phyloP scores from a whole-genome alignment of 176 grass and related monocot genomes.

The Raddia distichophylla region DNA sequence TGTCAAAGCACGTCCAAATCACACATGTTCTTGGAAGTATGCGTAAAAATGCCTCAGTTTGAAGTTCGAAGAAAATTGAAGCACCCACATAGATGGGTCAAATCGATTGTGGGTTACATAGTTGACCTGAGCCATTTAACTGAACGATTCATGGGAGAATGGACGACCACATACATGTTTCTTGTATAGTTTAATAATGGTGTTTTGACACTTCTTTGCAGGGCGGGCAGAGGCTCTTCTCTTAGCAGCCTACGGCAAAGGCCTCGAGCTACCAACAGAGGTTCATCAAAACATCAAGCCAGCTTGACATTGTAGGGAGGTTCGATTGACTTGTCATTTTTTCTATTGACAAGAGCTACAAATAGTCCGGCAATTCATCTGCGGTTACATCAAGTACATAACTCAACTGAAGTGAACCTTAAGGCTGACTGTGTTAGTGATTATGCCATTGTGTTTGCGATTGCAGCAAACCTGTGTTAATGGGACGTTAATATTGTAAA shows the following conservation, averaged over 20 bases:
- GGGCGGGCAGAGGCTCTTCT: slow-evolving; percentile 97
- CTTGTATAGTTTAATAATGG: slow-evolving; percentile 2
- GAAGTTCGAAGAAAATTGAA: neutral
- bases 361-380: neutral
- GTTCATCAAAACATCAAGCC: slow-evolving; percentile 33
- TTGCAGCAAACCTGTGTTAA: slow-evolving; percentile 24
- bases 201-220: slow-evolving; percentile 22
- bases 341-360: neutral
- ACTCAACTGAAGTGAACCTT: slow-evolving; percentile 9
- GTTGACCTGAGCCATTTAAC: slow-evolving; percentile 27
- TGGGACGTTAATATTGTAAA: neutral
- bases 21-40: neutral
- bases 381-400: slow-evolving; percentile 26
- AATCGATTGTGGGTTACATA: slow-evolving; percentile 5
- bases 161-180: neutral
- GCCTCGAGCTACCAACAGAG: slow-evolving; percentile 51
- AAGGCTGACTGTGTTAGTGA: neutral
- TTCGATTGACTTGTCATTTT: slow-evolving; percentile 10
- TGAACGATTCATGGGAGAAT: neutral
- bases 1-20: neutral
- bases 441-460: neutral
- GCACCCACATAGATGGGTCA: neutral
- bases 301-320: neutral
- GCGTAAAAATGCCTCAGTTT: neutral
- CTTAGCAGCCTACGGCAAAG: slow-evolving; percentile 87